Percentiles rank a stretch among this genome's conserved stretches.
phyloP scores from a whole-genome alignment of 768 basidiomycete genomes.

The Mycena latifolia region DNA sequence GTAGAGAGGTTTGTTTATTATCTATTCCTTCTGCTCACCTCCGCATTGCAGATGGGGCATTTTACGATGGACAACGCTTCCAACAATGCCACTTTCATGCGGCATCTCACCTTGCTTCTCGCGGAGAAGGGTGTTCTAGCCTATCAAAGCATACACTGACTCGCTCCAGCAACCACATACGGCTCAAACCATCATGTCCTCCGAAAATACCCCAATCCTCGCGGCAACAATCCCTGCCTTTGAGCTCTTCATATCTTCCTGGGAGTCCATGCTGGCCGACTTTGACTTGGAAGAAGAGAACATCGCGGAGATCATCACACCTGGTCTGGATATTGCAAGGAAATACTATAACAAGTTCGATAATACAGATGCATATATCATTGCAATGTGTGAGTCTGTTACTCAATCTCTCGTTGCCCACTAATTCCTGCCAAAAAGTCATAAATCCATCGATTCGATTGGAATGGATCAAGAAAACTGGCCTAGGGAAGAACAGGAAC shows the following conservation, averaged over 20 bases:
- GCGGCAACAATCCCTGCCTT: neutral
- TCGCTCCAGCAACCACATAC: neutral
- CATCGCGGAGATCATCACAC: constrained; percentile 4
- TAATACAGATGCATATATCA: constrained; percentile 17
- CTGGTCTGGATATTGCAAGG: constrained; percentile 6
- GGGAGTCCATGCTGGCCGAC: neutral
- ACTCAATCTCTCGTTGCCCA: constrained; percentile 14
- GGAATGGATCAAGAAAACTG: constrained; percentile 20
- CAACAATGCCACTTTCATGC: neutral
- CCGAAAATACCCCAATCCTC: neutral
- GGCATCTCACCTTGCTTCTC: neutral
- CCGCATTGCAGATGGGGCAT: constrained; percentile 2
- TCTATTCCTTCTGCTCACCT: constrained; percentile 5
- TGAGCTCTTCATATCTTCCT: neutral
- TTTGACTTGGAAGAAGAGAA: constrained; percentile 2
- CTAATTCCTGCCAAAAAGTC: constrained; percentile 15
- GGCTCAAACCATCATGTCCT: neutral
- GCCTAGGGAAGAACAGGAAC: constrained; percentile 14
- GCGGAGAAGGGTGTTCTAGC: neutral
- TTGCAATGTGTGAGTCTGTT: constrained; percentile 13
- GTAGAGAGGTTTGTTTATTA: constrained; percentile 7
- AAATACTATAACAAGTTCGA: constrained; percentile 17
- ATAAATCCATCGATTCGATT: constrained; percentile 19
- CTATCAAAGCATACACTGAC: neutral
- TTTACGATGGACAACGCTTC: constrained; percentile 10